A percentile compares a stretch with the other conserved stretches of the same genome.
These are phyloP conservation scores for Amylocystis lapponica DNA, from an alignment of 768 basidiomycete species.

Conservation along the genomic window DNA sequence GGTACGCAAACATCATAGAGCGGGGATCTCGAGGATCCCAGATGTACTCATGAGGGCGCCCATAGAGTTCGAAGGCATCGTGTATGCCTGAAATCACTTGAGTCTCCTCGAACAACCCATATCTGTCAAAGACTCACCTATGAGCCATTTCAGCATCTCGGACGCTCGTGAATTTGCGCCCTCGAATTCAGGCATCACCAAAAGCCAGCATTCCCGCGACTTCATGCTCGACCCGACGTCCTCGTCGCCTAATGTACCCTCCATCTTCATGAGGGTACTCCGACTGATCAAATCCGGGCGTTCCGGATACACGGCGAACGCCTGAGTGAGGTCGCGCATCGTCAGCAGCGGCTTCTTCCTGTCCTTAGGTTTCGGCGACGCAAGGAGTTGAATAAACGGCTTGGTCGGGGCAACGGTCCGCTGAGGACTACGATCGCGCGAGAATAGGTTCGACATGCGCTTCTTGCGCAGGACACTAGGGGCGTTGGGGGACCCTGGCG, in stretches of 20 bases:
- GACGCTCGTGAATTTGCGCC: conserved; percentile 53
- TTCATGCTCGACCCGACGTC: conserved; percentile 61
- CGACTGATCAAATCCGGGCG: conserved; percentile 85
- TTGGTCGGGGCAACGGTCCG: conserved; percentile 20
- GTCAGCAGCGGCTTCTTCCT: conserved; percentile 68
- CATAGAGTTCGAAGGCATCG: conserved; percentile 84
- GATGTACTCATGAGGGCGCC: conserved; percentile 76
- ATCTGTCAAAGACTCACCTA: no score
- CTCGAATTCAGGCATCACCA: conserved; percentile 88
- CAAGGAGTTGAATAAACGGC: conserved; percentile 52
- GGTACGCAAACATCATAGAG: conserved; percentile 93
- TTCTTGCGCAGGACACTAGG: conserved; percentile 27
- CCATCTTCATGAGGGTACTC: conserved; percentile 89
- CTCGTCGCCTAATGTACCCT: conserved; percentile 79
- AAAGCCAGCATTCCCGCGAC: conserved; percentile 74
- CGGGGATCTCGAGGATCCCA: conserved; percentile 83
- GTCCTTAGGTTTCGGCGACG: conserved; percentile 65
- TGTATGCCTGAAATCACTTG: conserved; percentile 83
- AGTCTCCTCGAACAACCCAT: no score
- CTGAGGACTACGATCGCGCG: conserved; percentile 36
- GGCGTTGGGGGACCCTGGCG: conserved; percentile 9
- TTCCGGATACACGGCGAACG: conserved; percentile 94
- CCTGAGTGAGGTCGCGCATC: conserved; percentile 67
- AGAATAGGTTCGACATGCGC: conserved; percentile 69
- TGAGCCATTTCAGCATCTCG: conserved; percentile 90